Percentiles rank a stretch among this genome's conserved stretches.
Evolutionary conservation across 2,329 filamentous ascomycete species (phyloP).

Genomic region (Pyrenophora tritici-repentis): DNA sequence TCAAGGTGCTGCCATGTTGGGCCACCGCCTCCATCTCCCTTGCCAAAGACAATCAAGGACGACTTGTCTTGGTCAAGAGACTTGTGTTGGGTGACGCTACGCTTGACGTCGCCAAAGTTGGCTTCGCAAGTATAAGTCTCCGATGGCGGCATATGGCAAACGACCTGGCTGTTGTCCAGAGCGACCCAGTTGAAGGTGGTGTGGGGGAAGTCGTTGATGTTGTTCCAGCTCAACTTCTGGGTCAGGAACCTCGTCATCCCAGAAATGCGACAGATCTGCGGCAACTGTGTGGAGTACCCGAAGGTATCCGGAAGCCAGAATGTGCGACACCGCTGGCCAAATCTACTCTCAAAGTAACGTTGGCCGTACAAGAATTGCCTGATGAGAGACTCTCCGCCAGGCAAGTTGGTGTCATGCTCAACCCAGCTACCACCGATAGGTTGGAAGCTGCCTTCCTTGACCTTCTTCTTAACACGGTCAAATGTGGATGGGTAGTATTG

Average conservation of each 20-base stretch:
- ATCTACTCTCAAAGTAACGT: conserved; percentile 89
- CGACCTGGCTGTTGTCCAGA: conserved; percentile 91
- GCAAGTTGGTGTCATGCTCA: conserved; percentile 97
- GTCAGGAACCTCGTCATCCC: conserved; percentile 97
- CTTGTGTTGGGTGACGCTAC: conserved; percentile 91
- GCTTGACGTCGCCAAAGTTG: conserved; percentile 90
- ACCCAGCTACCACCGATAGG: conserved; percentile 98
- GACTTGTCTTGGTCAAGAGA: conserved; percentile 91
- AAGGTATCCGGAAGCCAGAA: conserved; percentile 99
- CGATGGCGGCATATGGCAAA: conserved; percentile 95
- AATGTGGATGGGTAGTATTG: conserved; percentile 85
- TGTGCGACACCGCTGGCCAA: conserved; percentile 84
- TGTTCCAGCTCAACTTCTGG: conserved; percentile 99
- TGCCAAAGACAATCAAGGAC: conserved; percentile 90
- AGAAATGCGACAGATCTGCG: conserved; percentile 89
- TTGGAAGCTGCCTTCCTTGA: conserved; percentile 88
- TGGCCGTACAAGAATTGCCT: conserved; percentile 96
- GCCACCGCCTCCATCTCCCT: conserved; percentile 93
- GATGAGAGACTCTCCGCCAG: conserved; percentile 90
- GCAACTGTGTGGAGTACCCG: conserved; percentile 93
- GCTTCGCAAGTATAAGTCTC: conserved; percentile 96
- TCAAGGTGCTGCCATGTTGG: conserved; percentile 93
- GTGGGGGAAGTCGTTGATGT: conserved; percentile 98
- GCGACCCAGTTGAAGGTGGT: conserved; percentile 99
- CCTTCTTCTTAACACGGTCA: conserved; percentile 87